Percentiles rank a stretch among this genome's conserved stretches.
Evolutionary conservation across 805 yeast genomes (phyloP).

Genomic region (Lipomyces orientalis): DNA sequence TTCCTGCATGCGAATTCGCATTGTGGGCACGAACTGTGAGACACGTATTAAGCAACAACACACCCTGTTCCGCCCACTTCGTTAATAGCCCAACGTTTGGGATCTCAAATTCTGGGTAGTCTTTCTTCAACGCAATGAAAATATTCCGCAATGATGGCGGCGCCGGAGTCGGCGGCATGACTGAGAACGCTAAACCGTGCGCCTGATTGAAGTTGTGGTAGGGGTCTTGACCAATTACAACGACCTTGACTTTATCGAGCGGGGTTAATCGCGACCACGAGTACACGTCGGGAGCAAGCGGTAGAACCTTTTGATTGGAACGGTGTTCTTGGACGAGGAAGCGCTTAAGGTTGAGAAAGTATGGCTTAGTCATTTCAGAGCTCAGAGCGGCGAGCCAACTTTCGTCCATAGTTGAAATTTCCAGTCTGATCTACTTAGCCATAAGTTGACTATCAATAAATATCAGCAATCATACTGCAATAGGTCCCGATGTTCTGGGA

Average conservation of each 20-base stretch:
- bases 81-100: conserved; percentile 70
- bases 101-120: conserved; percentile 76
- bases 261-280: conserved; percentile 93
- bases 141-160: conserved; percentile 91
- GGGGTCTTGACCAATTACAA: conserved; percentile 94
- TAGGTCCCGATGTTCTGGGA: conserved; percentile 56
- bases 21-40: conserved; percentile 91
- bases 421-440: conserved; percentile 51
- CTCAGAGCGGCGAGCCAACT: conserved; percentile 79
- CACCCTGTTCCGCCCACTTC: conserved; percentile 88
- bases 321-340: conserved; percentile 58
- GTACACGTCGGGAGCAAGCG: conserved; percentile 76
- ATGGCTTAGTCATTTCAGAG: conserved; percentile 79
- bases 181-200: conserved; percentile 95
- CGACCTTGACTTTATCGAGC: conserved; percentile 69
- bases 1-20: conserved; percentile 88
- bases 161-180: conserved; percentile 78
- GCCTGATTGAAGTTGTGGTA: conserved; percentile 94
- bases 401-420: conserved; percentile 70
- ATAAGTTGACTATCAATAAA: neutral
- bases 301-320: conserved; percentile 65
- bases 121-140: conserved; percentile 71
- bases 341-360: conserved; percentile 73
- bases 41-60: conserved; percentile 82
- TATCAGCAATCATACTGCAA: conserved; percentile 48